Conservation (phyloP, 768 basidiomycete species). For the Krasilnikovozyma curviuscula region DNA sequence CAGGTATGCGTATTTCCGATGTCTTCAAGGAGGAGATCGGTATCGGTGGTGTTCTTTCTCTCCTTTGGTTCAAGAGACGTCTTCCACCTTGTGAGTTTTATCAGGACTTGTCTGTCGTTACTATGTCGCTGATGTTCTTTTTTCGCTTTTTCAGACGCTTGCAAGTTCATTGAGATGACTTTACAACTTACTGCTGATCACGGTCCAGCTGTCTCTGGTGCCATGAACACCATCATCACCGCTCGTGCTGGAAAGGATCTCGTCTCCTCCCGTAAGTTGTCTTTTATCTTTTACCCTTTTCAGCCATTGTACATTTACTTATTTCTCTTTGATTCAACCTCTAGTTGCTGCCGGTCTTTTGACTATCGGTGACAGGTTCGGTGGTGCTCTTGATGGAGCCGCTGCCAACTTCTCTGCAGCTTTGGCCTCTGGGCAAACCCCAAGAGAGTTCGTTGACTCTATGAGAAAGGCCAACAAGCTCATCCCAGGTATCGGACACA, state of each 20-base stretch:
- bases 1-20: conserved; percentile 96
- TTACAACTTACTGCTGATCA: conserved; percentile 98
- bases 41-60: conserved; percentile 81
- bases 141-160: conserved; percentile 78
- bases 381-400: conserved; percentile 95
- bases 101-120: too few species aligned
- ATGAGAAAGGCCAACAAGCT: conserved; percentile 85
- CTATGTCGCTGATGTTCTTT: too few species aligned
- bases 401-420: conserved; percentile 88
- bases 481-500: conserved; percentile 97
- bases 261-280: conserved; percentile 49
- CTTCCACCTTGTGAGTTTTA: conserved; percentile 2
- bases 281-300: neutral
- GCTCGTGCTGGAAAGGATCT: conserved; percentile 98
- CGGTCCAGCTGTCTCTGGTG: conserved; percentile 45
- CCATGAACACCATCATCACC: conserved; percentile 99
- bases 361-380: conserved; percentile 94
- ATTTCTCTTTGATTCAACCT: neutral
- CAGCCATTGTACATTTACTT: neutral
- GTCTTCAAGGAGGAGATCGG: conserved; percentile 95
- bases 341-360: conserved; percentile 70
- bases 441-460: conserved; percentile 93
- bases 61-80: conserved; percentile 94
- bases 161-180: conserved; percentile 99
- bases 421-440: conserved; percentile 74